These are phyloP conservation scores for Aaosphaeria pasadenensis DNA, from an alignment of 2,329 filamentous ascomycete species.

Conservation along the genomic window DNA sequence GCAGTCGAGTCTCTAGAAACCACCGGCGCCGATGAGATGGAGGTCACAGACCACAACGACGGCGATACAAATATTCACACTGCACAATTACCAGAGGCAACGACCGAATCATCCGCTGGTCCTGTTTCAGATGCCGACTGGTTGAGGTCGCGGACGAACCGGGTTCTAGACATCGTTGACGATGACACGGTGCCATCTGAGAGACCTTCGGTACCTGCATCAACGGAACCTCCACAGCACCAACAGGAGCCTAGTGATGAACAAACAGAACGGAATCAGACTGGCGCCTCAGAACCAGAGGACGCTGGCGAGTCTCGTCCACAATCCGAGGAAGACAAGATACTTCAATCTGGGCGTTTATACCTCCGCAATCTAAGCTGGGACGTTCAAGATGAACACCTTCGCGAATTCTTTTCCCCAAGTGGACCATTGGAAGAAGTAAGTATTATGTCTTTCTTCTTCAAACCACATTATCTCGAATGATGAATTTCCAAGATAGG, in stretches of 20 bases:
- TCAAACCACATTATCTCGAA: constrained; percentile 27
- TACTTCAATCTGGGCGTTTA: constrained; percentile 71
- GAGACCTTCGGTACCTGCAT: neutral
- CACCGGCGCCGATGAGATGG: too few relatives aligned
- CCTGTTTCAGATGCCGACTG: constrained; percentile 79
- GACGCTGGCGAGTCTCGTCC: constrained; percentile 5
- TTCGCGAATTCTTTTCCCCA: constrained; percentile 66
- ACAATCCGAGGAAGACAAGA: constrained; percentile 54
- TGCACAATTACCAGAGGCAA: neutral
- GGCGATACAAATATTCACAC: neutral
- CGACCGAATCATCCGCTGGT: constrained; percentile 8
- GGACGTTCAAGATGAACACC: constrained; percentile 70
- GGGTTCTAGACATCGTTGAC: constrained; percentile 79
- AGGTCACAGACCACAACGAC: too few relatives aligned
- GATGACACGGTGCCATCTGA: constrained; percentile 47
- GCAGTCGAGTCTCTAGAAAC: too few relatives aligned
- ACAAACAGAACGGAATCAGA: neutral
- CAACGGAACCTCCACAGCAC: constrained; percentile 2
- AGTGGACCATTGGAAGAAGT: constrained; percentile 87
- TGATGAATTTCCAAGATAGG: constrained; percentile 99
- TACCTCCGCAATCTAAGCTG: constrained; percentile 91
- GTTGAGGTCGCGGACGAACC: constrained; percentile 84
- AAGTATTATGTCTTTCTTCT: constrained; percentile 41
- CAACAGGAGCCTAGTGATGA: neutral
- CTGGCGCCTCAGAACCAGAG: constrained; percentile 37